A percentile compares a stretch with the other conserved stretches of the same genome.
phyloP scores from a whole-genome alignment of 345 rosid genomes.

The Mangifera indica region DNA sequence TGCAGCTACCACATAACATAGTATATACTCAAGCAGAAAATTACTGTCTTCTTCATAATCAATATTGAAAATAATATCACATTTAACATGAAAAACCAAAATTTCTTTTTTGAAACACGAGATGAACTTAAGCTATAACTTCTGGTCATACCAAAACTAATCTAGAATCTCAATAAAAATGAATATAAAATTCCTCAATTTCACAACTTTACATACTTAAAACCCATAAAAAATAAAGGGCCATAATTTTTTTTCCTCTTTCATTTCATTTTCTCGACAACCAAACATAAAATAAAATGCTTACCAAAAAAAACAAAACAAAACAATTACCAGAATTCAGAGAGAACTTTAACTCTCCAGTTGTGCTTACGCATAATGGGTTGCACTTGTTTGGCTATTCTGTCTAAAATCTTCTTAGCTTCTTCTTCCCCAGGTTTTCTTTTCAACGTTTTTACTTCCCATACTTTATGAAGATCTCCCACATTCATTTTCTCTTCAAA shows the following conservation, averaged over 20 bases:
- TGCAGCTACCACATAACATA: neutral
- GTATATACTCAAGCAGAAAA: neutral
- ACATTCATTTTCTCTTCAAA: neutral
- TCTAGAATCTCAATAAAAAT: neutral
- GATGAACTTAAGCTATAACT: neutral
- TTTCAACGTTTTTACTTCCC: constrained; percentile 73
- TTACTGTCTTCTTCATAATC: neutral
- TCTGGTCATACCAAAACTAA: neutral
- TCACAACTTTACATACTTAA: neutral
- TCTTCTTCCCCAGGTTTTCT: constrained; percentile 56
- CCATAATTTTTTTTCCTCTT: neutral
- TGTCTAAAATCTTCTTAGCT: constrained; percentile 61
- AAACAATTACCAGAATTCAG: constrained; percentile 35
- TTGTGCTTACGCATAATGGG: constrained; percentile 57
- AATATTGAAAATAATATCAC: neutral
- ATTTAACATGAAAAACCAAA: neutral
- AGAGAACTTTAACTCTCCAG: constrained; percentile 57
- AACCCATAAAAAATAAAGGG: neutral
- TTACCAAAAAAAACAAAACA: neutral
- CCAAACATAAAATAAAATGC: neutral
- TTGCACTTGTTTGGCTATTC: constrained; percentile 61
- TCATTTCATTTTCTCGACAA: neutral
- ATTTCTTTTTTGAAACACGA: neutral
- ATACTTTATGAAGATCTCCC: constrained; percentile 62
- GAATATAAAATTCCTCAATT: neutral